Evolutionary conservation across 2,329 filamentous ascomycete genomes (phyloP).

Genomic region (Rhynchosporium agropyri): DNA sequence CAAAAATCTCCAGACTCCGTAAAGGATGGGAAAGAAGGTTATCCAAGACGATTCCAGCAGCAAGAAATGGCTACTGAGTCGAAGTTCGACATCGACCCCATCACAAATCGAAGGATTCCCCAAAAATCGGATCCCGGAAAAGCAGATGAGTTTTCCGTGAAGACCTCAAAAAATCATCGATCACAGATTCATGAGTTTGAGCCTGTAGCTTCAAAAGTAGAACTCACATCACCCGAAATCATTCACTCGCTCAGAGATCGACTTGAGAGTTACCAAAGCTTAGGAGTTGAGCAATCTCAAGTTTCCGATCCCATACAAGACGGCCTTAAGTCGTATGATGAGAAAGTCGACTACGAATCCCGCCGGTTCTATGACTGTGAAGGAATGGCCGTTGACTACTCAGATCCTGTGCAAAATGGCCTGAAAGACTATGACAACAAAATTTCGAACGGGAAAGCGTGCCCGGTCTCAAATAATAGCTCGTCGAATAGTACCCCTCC

Average conservation of each 20-base stretch:
- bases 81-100: slow-evolving; percentile 57
- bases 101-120: slow-evolving; percentile 57
- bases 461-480: slow-evolving; percentile 9
- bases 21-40: slow-evolving; percentile 20
- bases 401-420: slow-evolving; percentile 23
- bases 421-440: slow-evolving; percentile 29
- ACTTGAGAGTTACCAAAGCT: not conserved
- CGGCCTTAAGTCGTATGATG: slow-evolving; percentile 46
- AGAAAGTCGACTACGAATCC: slow-evolving; percentile 31
- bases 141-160: slow-evolving; percentile 36
- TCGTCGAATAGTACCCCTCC: slow-evolving; percentile 3
- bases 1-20: slow-evolving; percentile 7
- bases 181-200: slow-evolving; percentile 43
- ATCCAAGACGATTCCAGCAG: slow-evolving; percentile 21
- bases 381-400: slow-evolving; percentile 33
- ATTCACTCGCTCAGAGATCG: not conserved
- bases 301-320: slow-evolving; percentile 41
- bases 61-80: slow-evolving; percentile 13
- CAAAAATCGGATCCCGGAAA: slow-evolving; percentile 20
- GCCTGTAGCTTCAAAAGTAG: slow-evolving; percentile 29
- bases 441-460: slow-evolving; percentile 19
- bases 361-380: slow-evolving; percentile 36
- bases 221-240: slow-evolving; percentile 6
- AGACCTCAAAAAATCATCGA: slow-evolving; percentile 43
- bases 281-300: not conserved